These are phyloP conservation scores for Lagenaria siceraria DNA, from an alignment of 306 rosid genomes.

Conservation along the genomic window DNA sequence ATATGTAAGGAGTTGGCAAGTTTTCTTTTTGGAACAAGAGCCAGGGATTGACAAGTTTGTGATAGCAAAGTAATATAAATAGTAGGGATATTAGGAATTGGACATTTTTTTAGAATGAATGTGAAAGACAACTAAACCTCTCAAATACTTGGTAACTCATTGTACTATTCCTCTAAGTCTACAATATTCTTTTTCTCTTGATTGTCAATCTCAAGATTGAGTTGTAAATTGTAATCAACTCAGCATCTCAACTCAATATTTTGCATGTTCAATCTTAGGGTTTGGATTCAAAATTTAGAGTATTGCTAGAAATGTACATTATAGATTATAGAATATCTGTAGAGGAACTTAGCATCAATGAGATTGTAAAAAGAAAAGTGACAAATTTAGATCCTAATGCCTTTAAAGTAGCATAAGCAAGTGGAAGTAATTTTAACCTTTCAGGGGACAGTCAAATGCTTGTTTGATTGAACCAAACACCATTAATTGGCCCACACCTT, in stretches of 20 bases:
- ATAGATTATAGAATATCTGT: not conserved
- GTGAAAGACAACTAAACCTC: not conserved
- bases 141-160: not conserved
- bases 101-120: not conserved
- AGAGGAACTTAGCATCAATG: not conserved
- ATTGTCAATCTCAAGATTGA: not conserved
- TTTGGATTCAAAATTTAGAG: not conserved
- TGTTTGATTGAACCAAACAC: no score
- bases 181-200: not conserved
- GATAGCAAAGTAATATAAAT: not conserved
- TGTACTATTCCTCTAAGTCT: not conserved
- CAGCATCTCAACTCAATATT: not conserved
- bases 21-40: no score
- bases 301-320: not conserved
- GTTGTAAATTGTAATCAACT: not conserved
- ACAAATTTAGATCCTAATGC: not conserved
- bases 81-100: not conserved
- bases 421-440: not conserved
- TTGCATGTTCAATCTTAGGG: not conserved
- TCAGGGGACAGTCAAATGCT: not conserved
- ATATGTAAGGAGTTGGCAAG: no score
- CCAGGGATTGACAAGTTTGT: no score
- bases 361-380: not conserved
- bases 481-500: no score
- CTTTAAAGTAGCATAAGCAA: not conserved